Base-by-base conservation (phyloP, 306 rosid species). In the Cicer cuneatum region DNA sequence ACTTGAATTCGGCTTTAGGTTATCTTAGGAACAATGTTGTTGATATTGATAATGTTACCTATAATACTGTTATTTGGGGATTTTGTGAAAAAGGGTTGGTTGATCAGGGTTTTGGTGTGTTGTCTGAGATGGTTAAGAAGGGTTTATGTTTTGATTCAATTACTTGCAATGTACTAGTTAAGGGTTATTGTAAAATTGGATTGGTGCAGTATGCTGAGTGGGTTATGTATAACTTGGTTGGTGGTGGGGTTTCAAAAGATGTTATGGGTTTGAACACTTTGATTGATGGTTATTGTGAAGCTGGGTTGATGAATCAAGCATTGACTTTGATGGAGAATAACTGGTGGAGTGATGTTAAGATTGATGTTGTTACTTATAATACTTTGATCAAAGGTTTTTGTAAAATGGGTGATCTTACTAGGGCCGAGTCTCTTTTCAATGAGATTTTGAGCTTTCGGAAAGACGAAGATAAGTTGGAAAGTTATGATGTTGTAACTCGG, bases 21-120 rank as follows among this genome's bases (percentile, higher is more conserved):
- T 83, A 86, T 76, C 79, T 89, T 2, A 85, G 90, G 71, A 61
- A 40, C 56, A 59, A 52, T 66, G 84, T 68, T 67, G 7, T 70
- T 76, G 90, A 86, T 73, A n/a, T 64, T 72, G 93, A 90, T 80
- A 77, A 85, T 82, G 91, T 91, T 70, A 87, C 89, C 0, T 91
- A 86, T 66, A 89, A 91, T 75, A 87, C 90, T 71, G 82, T 92
- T 54, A 70, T 88, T 72, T 92, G 91, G 93, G 96, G 96, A 8
- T 83, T 89, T 48, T 86, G 89, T 82, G 43, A 73, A 52, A 84
- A 78, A 75, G 97, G 87, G 13, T 75, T 85, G 83, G 74, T 85
- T 73, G 18, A 80, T 80, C 90, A 78, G 81, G 93, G 87, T 78
- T 82, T 91, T 76, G 96, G 91, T 3, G 12, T 91, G 72, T 74